Evolutionary conservation across 495 filamentous ascomycete genomes (phyloP).

Genomic region (Lophium mytilinum): DNA sequence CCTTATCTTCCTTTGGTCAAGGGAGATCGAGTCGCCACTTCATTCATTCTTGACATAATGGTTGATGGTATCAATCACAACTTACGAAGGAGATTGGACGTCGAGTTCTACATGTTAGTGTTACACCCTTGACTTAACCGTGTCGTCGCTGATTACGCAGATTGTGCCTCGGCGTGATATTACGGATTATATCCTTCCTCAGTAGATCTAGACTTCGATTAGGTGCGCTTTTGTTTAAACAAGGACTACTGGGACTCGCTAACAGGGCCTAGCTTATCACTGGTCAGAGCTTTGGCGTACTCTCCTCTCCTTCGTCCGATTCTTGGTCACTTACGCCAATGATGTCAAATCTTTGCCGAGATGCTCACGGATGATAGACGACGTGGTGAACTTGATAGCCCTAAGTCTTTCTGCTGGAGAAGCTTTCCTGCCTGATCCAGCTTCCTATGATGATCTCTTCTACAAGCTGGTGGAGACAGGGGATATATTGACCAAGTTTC

Average conservation of each 20-base stretch:
- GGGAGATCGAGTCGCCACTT: slow-evolving; percentile 61
- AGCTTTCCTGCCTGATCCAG: slow-evolving; percentile 80
- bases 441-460: slow-evolving; percentile 91
- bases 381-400: slow-evolving; percentile 75
- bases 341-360: slow-evolving; percentile 59
- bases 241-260: not conserved
- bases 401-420: slow-evolving; percentile 83
- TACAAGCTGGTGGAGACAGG: slow-evolving; percentile 95
- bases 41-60: slow-evolving; percentile 74
- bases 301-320: slow-evolving; percentile 80
- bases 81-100: slow-evolving; percentile 73
- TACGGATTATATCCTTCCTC: slow-evolving; percentile 75
- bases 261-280: slow-evolving; percentile 53
- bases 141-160: slow-evolving; percentile 12
- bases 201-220: slow-evolving; percentile 54
- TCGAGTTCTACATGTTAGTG: slow-evolving; percentile 66
- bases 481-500: slow-evolving; percentile 74
- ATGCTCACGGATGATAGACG: slow-evolving; percentile 53
- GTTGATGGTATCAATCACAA: slow-evolving; percentile 93
- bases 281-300: slow-evolving; percentile 94
- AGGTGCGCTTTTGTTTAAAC: slow-evolving; percentile 9
- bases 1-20: slow-evolving; percentile 74
- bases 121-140: not conserved
- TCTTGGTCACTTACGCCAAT: slow-evolving; percentile 74
- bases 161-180: slow-evolving; percentile 63